Evolutionary conservation across 2,329 filamentous ascomycete species (phyloP), one percentile per base, ranked within the genome.

Genomic region (Thielaviopsis musarum): DNA sequence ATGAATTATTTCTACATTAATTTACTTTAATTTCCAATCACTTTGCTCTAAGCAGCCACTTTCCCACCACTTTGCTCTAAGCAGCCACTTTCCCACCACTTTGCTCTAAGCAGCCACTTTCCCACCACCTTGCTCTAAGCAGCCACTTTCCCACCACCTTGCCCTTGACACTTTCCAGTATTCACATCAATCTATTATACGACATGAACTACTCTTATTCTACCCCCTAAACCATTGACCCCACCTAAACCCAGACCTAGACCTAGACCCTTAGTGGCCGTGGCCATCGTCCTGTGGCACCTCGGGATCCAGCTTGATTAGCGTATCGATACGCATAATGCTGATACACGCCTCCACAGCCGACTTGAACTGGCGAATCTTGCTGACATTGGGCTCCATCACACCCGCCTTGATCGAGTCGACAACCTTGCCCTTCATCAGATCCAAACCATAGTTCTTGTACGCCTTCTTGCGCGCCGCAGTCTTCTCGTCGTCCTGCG

Each of bases 281-380:
- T 94, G 88, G 60, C 88, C 90, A 68, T 93, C 88, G 74, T 95
- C 87, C 69, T 80, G 79, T 49, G 57, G 57, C 76, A 85, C 81
- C 77, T 96, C 90, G 19, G 91, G 91, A 77, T 98, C 93, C 72
- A 98, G 76, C 78, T 95, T 95, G 75, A 98, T 97, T 73, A 98
- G 79, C 65, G 93, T 97, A 76, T 98, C 93, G 70, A 98, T 98
- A 68, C 93, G 83, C 93, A 98, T 97, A 71, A 98, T 97, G 69
- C 90, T 88, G 73, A 98, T 95, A 73, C 93, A 97, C 59, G 93
- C 93, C 76, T 98, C 93, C 56, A 98, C 93, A 28, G 93, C 93
- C 73, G 87, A 94, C 85, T 98, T 98, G 69, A 98, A 78, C 78
- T 97, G 93, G 73, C 91, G 87, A 66, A 98, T 82, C 80, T 98